Conservation (phyloP, 2,329 filamentous ascomycete genomes). For the Sarocladium oryzae region DNA sequence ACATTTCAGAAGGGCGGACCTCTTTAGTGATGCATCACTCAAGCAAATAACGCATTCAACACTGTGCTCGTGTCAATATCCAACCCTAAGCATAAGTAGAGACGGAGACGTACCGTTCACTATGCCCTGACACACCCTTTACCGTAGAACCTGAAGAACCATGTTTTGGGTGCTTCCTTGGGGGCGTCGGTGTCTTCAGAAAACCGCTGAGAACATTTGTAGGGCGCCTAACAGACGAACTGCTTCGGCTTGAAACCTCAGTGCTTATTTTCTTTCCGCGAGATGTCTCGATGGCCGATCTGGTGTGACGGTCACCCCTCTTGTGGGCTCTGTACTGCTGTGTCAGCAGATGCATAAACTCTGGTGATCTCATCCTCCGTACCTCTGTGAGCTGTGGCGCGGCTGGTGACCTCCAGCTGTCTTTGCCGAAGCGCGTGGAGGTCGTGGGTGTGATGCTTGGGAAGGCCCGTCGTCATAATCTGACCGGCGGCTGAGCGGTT, state of each 20-base stretch:
- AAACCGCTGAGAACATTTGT: neutral
- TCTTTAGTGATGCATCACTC: constrained; percentile 57
- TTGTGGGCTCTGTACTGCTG: neutral
- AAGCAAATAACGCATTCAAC: constrained; percentile 68
- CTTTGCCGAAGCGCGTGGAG: constrained; percentile 21
- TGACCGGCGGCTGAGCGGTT: neutral
- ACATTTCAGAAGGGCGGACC: constrained; percentile 67
- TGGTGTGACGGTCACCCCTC: neutral
- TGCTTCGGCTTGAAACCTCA: neutral
- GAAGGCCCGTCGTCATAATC: constrained; percentile 32
- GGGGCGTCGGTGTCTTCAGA: neutral
- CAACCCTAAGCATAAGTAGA: too few species aligned
- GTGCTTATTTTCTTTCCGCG: neutral
- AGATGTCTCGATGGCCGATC: neutral
- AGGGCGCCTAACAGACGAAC: neutral
- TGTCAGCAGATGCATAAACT: neutral
- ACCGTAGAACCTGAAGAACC: neutral
- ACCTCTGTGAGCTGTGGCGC: constrained; percentile 1
- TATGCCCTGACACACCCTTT: neutral
- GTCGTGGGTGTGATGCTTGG: constrained; percentile 49
- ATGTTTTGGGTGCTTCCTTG: constrained; percentile 2
- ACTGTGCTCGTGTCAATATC: constrained; percentile 29
- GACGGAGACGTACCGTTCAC: neutral
- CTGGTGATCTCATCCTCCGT: neutral
- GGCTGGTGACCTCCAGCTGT: neutral